phyloP scores from a whole-genome alignment of 2,329 filamentous ascomycete genomes.

The Helotiales sp. region DNA sequence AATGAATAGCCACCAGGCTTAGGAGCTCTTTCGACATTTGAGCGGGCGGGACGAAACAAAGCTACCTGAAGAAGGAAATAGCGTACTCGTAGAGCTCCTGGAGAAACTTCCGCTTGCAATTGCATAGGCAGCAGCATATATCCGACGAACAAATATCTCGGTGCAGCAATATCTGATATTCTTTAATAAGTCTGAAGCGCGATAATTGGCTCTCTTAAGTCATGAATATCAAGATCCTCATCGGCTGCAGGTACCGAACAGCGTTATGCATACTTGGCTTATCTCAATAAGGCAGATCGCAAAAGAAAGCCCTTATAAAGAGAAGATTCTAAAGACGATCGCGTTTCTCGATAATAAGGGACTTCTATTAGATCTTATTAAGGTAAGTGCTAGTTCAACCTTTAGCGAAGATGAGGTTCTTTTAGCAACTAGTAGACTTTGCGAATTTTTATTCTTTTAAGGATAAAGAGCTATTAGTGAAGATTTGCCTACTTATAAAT shows the following conservation, averaged over 20 bases:
- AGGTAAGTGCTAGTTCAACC: slow-evolving; percentile 25
- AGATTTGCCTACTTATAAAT: slow-evolving; percentile 19
- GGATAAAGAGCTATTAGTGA: slow-evolving; percentile 15
- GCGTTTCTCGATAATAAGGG: slow-evolving; percentile 45
- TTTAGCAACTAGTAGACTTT: slow-evolving; percentile 39
- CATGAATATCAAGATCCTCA: slow-evolving; percentile 39
- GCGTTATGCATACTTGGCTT: slow-evolving; percentile 42
- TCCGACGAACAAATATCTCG: slow-evolving; percentile 38
- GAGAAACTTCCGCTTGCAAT: slow-evolving; percentile 43
- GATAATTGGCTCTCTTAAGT: slow-evolving; percentile 34
- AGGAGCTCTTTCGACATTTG: slow-evolving; percentile 24
- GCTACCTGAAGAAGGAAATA: slow-evolving; percentile 12
- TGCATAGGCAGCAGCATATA: slow-evolving; percentile 44
- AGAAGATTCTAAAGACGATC: slow-evolving; percentile 42
- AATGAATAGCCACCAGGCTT: slow-evolving; percentile 37
- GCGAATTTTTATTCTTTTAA: slow-evolving; percentile 45
- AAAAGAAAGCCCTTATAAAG: slow-evolving; percentile 39
- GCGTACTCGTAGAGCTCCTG: slow-evolving; percentile 34
- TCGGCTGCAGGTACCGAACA: slow-evolving; percentile 42
- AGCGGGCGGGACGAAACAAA: not conserved
- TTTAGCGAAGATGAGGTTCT: slow-evolving; percentile 25
- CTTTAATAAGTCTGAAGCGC: slow-evolving; percentile 33
- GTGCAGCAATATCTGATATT: slow-evolving; percentile 38
- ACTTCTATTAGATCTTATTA: slow-evolving; percentile 41
- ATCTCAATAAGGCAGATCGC: slow-evolving; percentile 44